Conservation (phyloP, 1,139 yeast species). For the Blastobotrys arbuscula region DNA sequence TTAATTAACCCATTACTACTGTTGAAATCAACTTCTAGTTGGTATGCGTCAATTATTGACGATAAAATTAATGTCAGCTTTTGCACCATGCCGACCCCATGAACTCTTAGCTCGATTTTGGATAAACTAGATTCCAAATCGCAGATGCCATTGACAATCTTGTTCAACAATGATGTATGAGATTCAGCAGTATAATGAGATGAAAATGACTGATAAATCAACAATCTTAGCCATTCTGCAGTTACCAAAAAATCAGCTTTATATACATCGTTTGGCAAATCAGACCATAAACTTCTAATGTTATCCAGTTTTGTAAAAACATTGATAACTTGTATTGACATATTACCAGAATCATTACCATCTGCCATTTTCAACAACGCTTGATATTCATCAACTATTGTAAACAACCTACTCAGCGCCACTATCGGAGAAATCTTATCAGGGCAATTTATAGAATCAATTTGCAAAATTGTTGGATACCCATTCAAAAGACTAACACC, state of each 20-base stretch:
- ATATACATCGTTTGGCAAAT: constrained; percentile 15
- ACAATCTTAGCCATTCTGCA: constrained; percentile 18
- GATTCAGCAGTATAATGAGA: neutral
- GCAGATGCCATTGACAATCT: neutral
- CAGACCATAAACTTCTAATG: constrained; percentile 2
- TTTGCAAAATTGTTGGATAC: constrained; percentile 8
- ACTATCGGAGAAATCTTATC: constrained; percentile 2
- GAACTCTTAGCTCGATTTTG: constrained; percentile 12
- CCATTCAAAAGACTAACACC: constrained; percentile 15
- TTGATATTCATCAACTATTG: constrained; percentile 17
- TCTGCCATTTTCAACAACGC: neutral
- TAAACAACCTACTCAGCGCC: constrained; percentile 14
- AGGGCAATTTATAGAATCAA: constrained; percentile 13
- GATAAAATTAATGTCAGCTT: constrained; percentile 16
- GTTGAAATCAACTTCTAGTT: constrained; percentile 6
- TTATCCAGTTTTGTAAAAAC: neutral
- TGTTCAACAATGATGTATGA: neutral
- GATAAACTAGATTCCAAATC: neutral
- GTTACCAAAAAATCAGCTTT: constrained; percentile 19
- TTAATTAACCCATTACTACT: neutral
- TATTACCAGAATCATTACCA: neutral
- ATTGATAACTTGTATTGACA: neutral
- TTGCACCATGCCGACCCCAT: constrained; percentile 22
- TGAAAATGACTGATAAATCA: constrained; percentile 11
- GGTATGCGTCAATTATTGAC: constrained; percentile 12